Conservation (phyloP, 2,329 filamentous ascomycete genomes). For the Pseudocercospora crystallina region DNA sequence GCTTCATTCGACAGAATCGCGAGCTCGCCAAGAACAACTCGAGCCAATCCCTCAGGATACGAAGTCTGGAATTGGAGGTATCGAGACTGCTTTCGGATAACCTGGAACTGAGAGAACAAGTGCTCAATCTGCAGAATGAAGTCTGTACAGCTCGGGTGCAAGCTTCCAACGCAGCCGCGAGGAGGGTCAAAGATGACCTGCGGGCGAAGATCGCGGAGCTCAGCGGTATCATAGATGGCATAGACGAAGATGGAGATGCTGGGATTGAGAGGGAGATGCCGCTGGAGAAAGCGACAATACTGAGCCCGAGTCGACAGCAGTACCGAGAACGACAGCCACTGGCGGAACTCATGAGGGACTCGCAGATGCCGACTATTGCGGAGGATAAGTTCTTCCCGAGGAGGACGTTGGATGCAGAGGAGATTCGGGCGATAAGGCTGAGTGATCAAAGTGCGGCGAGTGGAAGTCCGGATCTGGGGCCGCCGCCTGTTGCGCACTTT, state of each 20-base stretch:
- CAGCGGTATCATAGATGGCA: conserved; percentile 62
- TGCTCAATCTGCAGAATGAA: conserved; percentile 68
- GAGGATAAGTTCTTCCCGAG: conserved; percentile 70
- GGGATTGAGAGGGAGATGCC: conserved; percentile 12
- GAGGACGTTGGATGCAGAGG: conserved; percentile 62
- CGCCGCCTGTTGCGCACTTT: conserved; percentile 55
- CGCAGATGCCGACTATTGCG: conserved; percentile 62
- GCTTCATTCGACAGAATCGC: conserved; percentile 79
- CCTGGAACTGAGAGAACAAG: conserved; percentile 67
- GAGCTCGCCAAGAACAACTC: conserved; percentile 79
- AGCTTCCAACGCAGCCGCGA: conserved; percentile 62
- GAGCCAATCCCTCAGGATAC: conserved; percentile 72
- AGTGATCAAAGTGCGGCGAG: conserved; percentile 56
- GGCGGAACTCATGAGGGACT: conserved; percentile 34
- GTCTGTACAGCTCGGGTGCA: conserved; percentile 59
- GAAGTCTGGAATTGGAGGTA: conserved; percentile 72
- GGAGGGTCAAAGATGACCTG: conserved; percentile 68
- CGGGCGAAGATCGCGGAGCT: conserved; percentile 73
- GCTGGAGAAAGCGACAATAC: conserved; percentile 18
- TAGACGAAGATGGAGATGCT: conserved; percentile 49
- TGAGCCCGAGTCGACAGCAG: conserved; percentile 26
- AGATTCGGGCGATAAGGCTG: conserved; percentile 53
- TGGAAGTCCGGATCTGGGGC: conserved; percentile 65
- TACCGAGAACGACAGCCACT: conserved; percentile 34
- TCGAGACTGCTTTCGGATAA: conserved; percentile 77